Base-by-base conservation (phyloP, 176 grass and related monocot species). In the Metroxylon sagu region DNA sequence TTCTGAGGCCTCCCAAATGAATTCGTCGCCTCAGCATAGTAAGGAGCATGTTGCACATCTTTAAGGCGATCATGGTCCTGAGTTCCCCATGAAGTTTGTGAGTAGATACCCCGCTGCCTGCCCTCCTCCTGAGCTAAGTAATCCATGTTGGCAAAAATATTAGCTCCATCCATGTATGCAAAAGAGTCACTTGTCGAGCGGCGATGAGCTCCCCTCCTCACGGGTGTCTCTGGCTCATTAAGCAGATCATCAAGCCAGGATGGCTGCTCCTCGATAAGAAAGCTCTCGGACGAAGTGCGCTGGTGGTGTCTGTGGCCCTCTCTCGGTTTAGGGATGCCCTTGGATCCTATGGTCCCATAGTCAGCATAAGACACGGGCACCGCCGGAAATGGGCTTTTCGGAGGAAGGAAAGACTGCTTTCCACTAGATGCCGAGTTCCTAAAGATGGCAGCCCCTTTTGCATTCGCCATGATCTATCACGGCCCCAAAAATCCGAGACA, bases 231-330 rank as follows among this genome's bases (percentile, higher is more conserved):
- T 0, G 93, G 88, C 76, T 98, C 93, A 30, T 92, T 69, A 18
- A 98, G 87, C 62, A 98, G 70, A 66, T 98, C 93, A 4, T 98
- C 87, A 5, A 98, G 93, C 93, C 87, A 98, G 19, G 84, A 83
- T 15, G 87, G 87, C 68, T 98, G 93, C 70, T 92, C 93, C 65
- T 98, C 93, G 5, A 90, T 82, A 17, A 84, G 63, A 73, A 98
- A 89, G 79, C 93, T 85, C 73, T 92, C 93, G 0, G 93, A 98
- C 48, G 84, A 87, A 54, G 85, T 92, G 65, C 84, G 81, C 72
- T 83, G 84, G 59, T 92, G 93, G 66, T 74, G 73, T 12, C 71
- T 75, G 16, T 84, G 77, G 16, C 70, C 71, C 5, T 66, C 60
- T 35, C 64, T 67, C 1, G 64, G 76, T 59, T 68, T 64, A 16